A percentile compares a stretch with the other conserved stretches of the same genome.
phyloP scores from a whole-genome alignment of 164 flowering plant species.

The Sedum album region DNA sequence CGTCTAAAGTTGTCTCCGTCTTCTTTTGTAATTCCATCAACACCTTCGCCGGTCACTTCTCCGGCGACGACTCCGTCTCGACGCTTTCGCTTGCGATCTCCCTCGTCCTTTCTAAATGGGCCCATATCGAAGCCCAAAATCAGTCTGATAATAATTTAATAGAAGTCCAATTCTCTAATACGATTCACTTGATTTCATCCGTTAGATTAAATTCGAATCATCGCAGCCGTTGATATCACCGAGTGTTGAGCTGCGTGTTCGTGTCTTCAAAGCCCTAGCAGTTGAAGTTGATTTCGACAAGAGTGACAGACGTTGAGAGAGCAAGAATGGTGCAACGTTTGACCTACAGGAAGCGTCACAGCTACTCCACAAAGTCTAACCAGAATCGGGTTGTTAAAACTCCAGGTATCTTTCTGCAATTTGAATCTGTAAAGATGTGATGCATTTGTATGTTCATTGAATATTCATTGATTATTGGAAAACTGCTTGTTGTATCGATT shows the following conservation, averaged over 20 bases:
- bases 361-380: slow-evolving; percentile 43
- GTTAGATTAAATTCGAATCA: too few species aligned
- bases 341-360: slow-evolving; percentile 31
- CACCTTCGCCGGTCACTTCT: slow-evolving; percentile 78
- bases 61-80: slow-evolving; percentile 34
- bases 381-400: slow-evolving; percentile 36
- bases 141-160: too few species aligned
- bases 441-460: background rate
- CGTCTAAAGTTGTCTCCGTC: slow-evolving; percentile 49
- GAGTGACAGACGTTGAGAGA: too few species aligned
- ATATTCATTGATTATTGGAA: background rate
- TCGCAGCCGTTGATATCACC: background rate
- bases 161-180: too few species aligned
- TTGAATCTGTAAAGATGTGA: too few species aligned
- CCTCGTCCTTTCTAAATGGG: background rate
- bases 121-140: background rate
- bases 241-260: background rate
- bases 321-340: slow-evolving; percentile 33
- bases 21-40: slow-evolving; percentile 51
- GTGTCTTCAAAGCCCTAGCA: background rate
- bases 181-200: too few species aligned
- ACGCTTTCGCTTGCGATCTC: background rate
- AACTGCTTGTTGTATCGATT: background rate
- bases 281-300: too few species aligned
- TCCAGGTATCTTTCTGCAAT: slow-evolving; percentile 20